phyloP scores from a whole-genome alignment of 164 flowering plant genomes.

The Echeveria elegans region DNA sequence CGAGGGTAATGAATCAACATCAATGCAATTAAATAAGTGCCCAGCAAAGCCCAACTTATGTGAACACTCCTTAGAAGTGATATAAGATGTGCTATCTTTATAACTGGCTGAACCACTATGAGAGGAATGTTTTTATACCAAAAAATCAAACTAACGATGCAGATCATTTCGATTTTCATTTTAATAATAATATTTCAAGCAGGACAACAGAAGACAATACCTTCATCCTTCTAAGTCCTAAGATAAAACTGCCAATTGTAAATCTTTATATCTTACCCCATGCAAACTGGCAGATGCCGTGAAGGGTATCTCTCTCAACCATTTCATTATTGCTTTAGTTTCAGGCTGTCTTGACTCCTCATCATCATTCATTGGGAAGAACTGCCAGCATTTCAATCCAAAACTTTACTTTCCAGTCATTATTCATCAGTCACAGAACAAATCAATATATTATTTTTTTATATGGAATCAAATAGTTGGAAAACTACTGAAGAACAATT shows the following conservation, averaged over 20 bases:
- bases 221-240: not conserved
- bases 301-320: constrained; percentile 62
- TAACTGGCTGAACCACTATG: too few relatives aligned
- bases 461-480: not conserved
- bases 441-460: not conserved
- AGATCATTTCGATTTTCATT: not conserved
- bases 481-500: not conserved
- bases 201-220: not conserved
- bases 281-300: constrained; percentile 94
- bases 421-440: not conserved
- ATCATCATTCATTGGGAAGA: constrained; percentile 62
- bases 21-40: not conserved
- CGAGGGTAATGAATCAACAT: not conserved
- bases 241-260: not conserved
- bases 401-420: not conserved
- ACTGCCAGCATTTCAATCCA: constrained; percentile 24
- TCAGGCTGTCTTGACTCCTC: constrained; percentile 66
- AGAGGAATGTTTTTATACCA: too few relatives aligned
- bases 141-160: not conserved
- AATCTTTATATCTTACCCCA: constrained; percentile 53
- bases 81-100: too few relatives aligned
- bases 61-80: too few relatives aligned
- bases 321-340: constrained; percentile 85
- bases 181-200: not conserved
- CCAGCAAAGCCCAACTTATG: not conserved